Percentiles rank a stretch among this genome's conserved stretches.
Evolutionary conservation across 805 yeast species (phyloP).

Genomic region (Teunomyces lycoperdinae): DNA sequence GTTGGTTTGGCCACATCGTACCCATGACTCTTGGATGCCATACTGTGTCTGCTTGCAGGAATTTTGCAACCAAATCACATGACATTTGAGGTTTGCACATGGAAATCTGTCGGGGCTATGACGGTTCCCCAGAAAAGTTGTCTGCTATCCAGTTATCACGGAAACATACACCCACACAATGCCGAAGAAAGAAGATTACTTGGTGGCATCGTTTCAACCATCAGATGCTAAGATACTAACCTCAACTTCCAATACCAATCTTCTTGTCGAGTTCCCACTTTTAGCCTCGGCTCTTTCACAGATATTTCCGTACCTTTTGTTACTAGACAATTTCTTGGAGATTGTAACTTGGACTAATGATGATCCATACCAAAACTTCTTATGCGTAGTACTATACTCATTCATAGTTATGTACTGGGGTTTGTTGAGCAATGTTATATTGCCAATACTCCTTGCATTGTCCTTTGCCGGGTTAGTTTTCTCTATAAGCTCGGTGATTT

Average conservation of each 20-base stretch:
- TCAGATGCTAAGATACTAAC: slow-evolving; percentile 33
- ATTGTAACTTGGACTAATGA: slow-evolving; percentile 56
- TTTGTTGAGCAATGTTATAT: slow-evolving; percentile 25
- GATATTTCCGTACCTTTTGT: slow-evolving; percentile 45
- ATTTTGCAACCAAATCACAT: slow-evolving; percentile 1
- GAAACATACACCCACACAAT: not conserved
- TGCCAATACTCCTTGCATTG: slow-evolving; percentile 41
- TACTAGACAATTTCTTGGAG: slow-evolving; percentile 44
- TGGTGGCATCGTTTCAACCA: slow-evolving; percentile 35
- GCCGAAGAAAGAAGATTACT: not conserved
- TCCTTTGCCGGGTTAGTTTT: slow-evolving; percentile 42
- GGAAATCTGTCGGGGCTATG: not conserved
- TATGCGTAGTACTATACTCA: slow-evolving; percentile 38
- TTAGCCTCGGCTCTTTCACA: slow-evolving; percentile 46
- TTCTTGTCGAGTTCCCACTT: slow-evolving; percentile 44
- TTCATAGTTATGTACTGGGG: slow-evolving; percentile 45
- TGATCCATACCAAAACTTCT: slow-evolving; percentile 46
- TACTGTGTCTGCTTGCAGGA: not conserved
- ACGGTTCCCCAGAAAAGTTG: slow-evolving; percentile 1
- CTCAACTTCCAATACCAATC: slow-evolving; percentile 24
- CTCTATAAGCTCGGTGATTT: slow-evolving; percentile 40
- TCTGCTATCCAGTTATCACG: not conserved
- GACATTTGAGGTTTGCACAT: not conserved
- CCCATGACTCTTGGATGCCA: too few relatives aligned
- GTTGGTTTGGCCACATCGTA: too few relatives aligned